Conservation (phyloP, 208 protist genomes). For the Angomonas deanei region DNA sequence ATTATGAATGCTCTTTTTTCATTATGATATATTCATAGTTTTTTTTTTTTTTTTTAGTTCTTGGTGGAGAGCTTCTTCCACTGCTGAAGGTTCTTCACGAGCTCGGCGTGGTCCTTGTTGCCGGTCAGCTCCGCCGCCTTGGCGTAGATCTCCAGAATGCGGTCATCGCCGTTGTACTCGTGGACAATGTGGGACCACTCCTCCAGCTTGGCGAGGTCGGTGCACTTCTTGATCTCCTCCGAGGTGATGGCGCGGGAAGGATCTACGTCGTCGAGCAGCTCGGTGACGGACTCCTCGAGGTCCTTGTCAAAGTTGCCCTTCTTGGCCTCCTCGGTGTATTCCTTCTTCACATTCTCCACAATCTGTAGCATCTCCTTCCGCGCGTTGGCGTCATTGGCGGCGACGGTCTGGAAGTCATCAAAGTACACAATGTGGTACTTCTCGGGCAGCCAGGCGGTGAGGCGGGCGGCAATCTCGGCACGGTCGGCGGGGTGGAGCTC, state of each 20-base stretch:
- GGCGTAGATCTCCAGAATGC: conserved; percentile 81
- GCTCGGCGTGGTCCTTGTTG: conserved; percentile 62
- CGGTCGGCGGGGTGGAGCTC: conserved; percentile 78
- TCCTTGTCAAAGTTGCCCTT: conserved; percentile 54
- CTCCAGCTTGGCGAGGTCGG: conserved; percentile 67
- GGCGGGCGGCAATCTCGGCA: conserved; percentile 67
- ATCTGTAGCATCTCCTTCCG: conserved; percentile 75
- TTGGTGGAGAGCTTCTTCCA: conserved; percentile 59
- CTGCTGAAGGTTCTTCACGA: conserved; percentile 72
- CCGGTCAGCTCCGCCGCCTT: conserved; percentile 74
- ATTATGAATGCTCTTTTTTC: not conserved
- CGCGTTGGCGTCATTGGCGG: conserved; percentile 60
- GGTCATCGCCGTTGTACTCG: conserved; percentile 86
- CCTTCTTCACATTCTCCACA: conserved; percentile 69
- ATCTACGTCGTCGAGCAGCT: conserved; percentile 76
- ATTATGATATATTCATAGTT: not conserved
- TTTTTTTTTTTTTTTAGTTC: conserved; percentile 29
- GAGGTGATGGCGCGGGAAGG: conserved; percentile 67
- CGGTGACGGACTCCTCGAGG: conserved; percentile 48
- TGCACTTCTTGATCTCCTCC: conserved; percentile 64
- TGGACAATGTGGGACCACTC: conserved; percentile 73
- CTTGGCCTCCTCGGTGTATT: conserved; percentile 78
- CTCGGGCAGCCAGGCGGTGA: conserved; percentile 85
- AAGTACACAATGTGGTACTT: conserved; percentile 90
- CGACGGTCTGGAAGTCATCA: conserved; percentile 85